These are phyloP conservation scores for Ramicandelaber brevisporus DNA, from an alignment of 192 early-diverging fungal species.

Conservation along the genomic window DNA sequence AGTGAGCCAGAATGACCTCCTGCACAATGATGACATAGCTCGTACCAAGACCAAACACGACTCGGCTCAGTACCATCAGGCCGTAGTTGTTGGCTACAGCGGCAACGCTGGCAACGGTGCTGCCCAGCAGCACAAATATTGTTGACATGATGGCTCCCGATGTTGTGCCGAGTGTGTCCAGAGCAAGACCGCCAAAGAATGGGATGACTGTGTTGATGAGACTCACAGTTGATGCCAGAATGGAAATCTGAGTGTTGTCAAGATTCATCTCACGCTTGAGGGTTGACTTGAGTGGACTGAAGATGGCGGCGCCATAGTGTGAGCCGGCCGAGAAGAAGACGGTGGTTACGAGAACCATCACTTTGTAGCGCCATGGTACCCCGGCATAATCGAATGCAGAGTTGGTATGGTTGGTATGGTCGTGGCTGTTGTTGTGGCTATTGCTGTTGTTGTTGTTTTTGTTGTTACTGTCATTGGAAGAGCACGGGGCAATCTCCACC, in stretches of 20 bases:
- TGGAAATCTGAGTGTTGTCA: constrained; percentile 19
- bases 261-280: constrained; percentile 19
- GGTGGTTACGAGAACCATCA: too few species aligned
- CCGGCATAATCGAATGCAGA: too few species aligned
- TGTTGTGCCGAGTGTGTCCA: constrained; percentile 18
- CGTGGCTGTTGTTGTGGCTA: too few species aligned
- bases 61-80: constrained; percentile 15
- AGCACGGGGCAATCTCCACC: too few species aligned
- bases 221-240: constrained; percentile 19
- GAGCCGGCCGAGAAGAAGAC: too few species aligned
- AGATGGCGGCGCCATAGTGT: too few species aligned
- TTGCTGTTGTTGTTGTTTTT: too few species aligned
- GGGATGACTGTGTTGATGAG: constrained; percentile 20
- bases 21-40: constrained; percentile 17
- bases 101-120: constrained; percentile 12
- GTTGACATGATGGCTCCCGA: constrained; percentile 14
- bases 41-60: constrained; percentile 17
- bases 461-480: too few species aligned
- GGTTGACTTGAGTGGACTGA: constrained; percentile 20
- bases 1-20: constrained; percentile 21
- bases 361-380: too few species aligned
- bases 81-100: constrained; percentile 7
- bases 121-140: constrained; percentile 11
- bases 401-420: too few species aligned
- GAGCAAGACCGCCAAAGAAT: constrained; percentile 19